Evolutionary conservation across 345 rosid species (phyloP).

Genomic region (Rhodomyrtus tomentosa): DNA sequence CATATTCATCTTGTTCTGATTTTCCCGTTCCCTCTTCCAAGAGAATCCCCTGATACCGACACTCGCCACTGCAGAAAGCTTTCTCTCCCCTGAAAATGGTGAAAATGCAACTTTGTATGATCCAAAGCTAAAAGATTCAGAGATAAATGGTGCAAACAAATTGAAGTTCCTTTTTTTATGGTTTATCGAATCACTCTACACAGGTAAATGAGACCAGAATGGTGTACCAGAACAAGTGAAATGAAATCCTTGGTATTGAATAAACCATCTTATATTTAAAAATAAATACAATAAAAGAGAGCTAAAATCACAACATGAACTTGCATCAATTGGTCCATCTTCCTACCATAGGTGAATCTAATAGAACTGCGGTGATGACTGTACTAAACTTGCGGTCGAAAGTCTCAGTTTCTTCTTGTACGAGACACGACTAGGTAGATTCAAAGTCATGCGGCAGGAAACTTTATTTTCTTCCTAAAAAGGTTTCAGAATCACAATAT

Average conservation of each 20-base stretch:
- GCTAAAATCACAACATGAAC: not conserved
- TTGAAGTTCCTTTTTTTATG: not conserved
- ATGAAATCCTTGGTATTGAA: not conserved
- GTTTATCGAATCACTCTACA: not conserved
- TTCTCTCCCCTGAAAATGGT: slow-evolving; percentile 51
- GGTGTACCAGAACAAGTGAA: slow-evolving; percentile 13
- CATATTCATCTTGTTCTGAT: not conserved
- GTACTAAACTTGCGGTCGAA: not conserved
- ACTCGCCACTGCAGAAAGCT: slow-evolving; percentile 78
- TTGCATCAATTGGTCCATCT: not conserved
- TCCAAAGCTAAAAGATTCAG: not conserved
- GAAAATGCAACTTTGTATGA: not conserved
- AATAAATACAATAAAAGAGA: not conserved
- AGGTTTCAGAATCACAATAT: not conserved
- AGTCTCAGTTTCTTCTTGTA: not conserved
- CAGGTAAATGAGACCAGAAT: slow-evolving; percentile 41
- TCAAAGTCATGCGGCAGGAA: not conserved
- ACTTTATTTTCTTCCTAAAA: not conserved
- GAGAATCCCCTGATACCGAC: slow-evolving; percentile 58
- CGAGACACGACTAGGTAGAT: not conserved
- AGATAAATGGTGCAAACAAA: not conserved
- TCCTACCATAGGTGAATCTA: not conserved
- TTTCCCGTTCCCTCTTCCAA: slow-evolving; percentile 17
- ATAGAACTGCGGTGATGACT: not conserved
- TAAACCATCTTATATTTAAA: not conserved